These are phyloP conservation scores for Termitomyces eurrhizus DNA, from an alignment of 768 basidiomycete genomes.

Conservation along the genomic window DNA sequence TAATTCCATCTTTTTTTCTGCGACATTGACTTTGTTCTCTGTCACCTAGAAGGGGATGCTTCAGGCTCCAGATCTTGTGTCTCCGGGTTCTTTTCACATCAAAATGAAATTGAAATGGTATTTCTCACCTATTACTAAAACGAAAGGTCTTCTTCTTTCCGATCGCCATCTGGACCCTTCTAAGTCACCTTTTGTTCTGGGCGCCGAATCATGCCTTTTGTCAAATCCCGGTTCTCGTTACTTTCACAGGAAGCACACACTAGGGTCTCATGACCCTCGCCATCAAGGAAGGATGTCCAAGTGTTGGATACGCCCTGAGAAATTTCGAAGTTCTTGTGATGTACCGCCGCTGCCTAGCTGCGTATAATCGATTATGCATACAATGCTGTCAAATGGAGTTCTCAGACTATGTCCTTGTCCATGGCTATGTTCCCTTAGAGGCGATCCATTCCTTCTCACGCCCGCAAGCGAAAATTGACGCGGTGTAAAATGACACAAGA, in stretches of 20 bases:
- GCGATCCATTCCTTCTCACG: neutral
- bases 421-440: neutral
- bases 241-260: neutral
- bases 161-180: neutral
- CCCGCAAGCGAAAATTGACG: neutral
- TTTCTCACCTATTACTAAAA: neutral
- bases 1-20: no score
- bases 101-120: neutral
- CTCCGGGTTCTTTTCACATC: neutral
- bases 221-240: neutral
- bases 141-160: neutral
- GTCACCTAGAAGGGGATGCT: neutral
- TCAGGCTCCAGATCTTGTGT: neutral
- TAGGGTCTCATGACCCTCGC: neutral
- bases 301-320: neutral
- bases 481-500: no score
- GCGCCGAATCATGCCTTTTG: no score
- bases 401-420: neutral
- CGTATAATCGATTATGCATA: neutral
- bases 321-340: neutral
- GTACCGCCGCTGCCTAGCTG: no score
- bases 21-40: no score
- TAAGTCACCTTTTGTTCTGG: no score
- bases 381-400: no score
- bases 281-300: neutral